Conservation (phyloP, 768 basidiomycete genomes). For the Leccinum subgranulosum region DNA sequence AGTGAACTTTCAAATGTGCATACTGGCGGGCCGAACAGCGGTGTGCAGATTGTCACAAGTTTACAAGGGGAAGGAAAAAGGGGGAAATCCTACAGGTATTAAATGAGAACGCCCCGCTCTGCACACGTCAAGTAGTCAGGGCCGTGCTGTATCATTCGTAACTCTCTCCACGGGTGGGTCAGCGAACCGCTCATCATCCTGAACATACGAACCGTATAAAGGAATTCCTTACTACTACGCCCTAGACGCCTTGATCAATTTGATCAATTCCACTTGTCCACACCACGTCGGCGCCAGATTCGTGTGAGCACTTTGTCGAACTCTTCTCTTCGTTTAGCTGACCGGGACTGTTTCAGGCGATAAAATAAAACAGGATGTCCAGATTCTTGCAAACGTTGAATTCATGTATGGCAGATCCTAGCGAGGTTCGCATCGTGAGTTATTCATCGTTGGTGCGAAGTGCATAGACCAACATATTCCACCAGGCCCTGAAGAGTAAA, state of each 20-base stretch:
- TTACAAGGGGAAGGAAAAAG: slow-evolving; percentile 5
- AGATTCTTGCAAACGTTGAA: slow-evolving; percentile 14
- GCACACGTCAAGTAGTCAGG: neutral
- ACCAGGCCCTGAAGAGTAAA: slow-evolving; percentile 15
- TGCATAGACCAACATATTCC: neutral
- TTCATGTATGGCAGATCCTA: slow-evolving; percentile 20
- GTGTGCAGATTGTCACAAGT: slow-evolving; percentile 3
- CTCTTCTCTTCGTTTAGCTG: neutral
- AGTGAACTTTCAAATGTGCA: neutral
- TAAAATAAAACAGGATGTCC: slow-evolving; percentile 4
- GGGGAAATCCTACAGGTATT: slow-evolving; percentile 1
- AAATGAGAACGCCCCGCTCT: neutral
- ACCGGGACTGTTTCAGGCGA: slow-evolving; percentile 4
- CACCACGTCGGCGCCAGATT: neutral
- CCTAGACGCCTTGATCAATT: slow-evolving; percentile 5
- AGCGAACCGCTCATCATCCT: neutral
- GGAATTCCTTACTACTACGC: neutral
- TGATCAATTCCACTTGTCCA: neutral
- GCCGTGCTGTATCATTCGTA: slow-evolving; percentile 10
- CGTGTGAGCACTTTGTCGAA: neutral
- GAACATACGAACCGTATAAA: neutral
- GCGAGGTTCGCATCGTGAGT: slow-evolving; percentile 15
- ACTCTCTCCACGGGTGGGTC: neutral
- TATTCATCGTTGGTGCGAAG: neutral
- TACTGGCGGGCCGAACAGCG: neutral